Percentiles rank a stretch among this genome's conserved stretches.
phyloP scores from a whole-genome alignment of 2,329 filamentous ascomycete species.

The Huntiella abstrusa region DNA sequence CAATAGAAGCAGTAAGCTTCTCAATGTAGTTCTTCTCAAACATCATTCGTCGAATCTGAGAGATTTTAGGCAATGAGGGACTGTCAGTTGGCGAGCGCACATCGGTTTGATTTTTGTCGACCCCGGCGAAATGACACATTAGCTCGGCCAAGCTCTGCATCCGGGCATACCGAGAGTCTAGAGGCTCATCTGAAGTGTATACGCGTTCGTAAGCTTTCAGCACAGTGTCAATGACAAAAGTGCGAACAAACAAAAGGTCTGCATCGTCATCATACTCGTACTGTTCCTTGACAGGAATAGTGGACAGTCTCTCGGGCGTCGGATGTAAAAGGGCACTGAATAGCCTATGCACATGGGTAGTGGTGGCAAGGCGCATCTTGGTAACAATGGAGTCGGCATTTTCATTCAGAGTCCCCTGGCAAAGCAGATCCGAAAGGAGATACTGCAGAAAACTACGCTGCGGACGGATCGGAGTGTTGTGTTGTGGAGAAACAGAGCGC shows the following conservation, averaged over 20 bases:
- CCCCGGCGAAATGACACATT: slow-evolving; percentile 80
- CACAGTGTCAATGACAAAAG: slow-evolving; percentile 85
- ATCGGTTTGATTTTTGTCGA: slow-evolving; percentile 40
- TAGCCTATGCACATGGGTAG: slow-evolving; percentile 68
- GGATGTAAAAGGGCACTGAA: slow-evolving; percentile 75
- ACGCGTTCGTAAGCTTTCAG: slow-evolving; percentile 85
- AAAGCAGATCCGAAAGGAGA: slow-evolving; percentile 60
- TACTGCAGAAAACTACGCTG: slow-evolving; percentile 88
- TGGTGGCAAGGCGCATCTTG: slow-evolving; percentile 75
- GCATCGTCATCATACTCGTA: slow-evolving; percentile 58
- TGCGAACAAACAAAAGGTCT: slow-evolving; percentile 78
- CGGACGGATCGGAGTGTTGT: slow-evolving; percentile 80
- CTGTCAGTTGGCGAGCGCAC: slow-evolving; percentile 28
- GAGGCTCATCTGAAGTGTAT: slow-evolving; percentile 53
- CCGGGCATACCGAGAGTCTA: slow-evolving; percentile 73
- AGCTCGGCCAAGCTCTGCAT: slow-evolving; percentile 77
- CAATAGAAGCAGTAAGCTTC: slow-evolving; percentile 75
- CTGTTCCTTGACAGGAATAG: slow-evolving; percentile 28
- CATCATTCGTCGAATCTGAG: slow-evolving; percentile 79
- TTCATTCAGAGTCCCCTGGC: slow-evolving; percentile 40
- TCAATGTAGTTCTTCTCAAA: slow-evolving; percentile 94
- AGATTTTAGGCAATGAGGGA: slow-evolving; percentile 6
- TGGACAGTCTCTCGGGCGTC: slow-evolving; percentile 56
- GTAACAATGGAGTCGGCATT: slow-evolving; percentile 55
- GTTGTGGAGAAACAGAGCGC: slow-evolving; percentile 67